These are phyloP conservation scores for Backusella parvicylindrica DNA, from an alignment of 192 early-diverging fungal species.

Conservation along the genomic window DNA sequence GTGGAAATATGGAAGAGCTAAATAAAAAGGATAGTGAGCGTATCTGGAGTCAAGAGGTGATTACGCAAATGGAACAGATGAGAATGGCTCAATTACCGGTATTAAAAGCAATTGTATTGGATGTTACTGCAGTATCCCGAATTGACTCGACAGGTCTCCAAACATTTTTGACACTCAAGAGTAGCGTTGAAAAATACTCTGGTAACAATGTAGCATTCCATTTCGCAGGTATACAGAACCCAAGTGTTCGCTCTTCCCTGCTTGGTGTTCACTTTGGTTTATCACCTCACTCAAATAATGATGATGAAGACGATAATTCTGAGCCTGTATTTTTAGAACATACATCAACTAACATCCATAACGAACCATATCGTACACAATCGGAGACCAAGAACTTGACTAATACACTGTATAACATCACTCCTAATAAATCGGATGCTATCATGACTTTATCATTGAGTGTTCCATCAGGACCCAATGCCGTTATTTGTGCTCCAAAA, in stretches of 20 bases:
- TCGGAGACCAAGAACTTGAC: not conserved
- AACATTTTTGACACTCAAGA: constrained; percentile 55
- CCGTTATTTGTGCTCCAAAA: not conserved
- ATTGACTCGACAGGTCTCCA: constrained; percentile 83
- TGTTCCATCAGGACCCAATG: not conserved
- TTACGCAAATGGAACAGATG: constrained; percentile 30
- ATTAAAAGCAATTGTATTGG: constrained; percentile 75
- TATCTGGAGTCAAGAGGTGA: constrained; percentile 12
- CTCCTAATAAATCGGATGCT: not conserved
- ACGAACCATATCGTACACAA: not conserved
- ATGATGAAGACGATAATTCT: not conserved
- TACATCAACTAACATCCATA: not conserved
- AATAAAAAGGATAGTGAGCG: constrained; percentile 10
- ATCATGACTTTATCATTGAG: not conserved
- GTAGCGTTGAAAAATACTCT: constrained; percentile 16
- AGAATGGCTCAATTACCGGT: constrained; percentile 30
- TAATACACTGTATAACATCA: not conserved
- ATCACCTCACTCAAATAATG: not conserved
- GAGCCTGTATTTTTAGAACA: not conserved
- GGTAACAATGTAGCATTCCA: constrained; percentile 23
- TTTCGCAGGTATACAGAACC: constrained; percentile 17
- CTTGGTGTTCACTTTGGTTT: constrained; percentile 15
- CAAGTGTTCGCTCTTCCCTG: constrained; percentile 7
- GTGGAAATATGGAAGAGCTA: constrained; percentile 9
- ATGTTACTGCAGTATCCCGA: constrained; percentile 72